Evolutionary conservation across 371 early-diverging fungal genomes (phyloP), one percentile per base, ranked within the genome.

Genomic region (Mucor racemosus): DNA sequence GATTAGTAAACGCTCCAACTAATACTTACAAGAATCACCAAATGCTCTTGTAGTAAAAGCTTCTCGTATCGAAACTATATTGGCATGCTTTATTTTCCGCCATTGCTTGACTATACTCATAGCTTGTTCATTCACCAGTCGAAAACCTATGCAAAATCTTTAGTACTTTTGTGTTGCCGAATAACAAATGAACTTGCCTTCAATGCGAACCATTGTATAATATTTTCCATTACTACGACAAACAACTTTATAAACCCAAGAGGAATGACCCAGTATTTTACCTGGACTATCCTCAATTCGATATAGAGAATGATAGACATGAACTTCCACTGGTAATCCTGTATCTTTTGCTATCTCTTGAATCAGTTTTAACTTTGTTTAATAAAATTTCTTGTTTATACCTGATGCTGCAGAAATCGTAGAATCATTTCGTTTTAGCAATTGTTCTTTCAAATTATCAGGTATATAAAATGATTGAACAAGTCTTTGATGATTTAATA

Each of bases 41-140:
- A 97, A 97, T 6, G 93, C 93, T 38, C 91, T 90, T 10, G 96
- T 96, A 0, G 96, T 95, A 70, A 97, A 96, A 7, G 93, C 97
- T 75, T 96, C 96, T 21, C 88, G 82, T 19, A 96, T 85, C 8
- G 88, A 88, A 7, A 94, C 92, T 62, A 95, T 82, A 66, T 88
- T 91, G 19, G 94, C 87, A 75, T 93, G 94, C 40, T 86, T 78
- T n/a, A 97, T 82, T 60, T 86, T 73, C 33, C 87, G 79, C 95
- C 96, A 95, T 21, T 68, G 78, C 50, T 96, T 94, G 34, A 95
- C 82, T n/a, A 87, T 84, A 31, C 82, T 76, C 83, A 97, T 91
- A 0, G 92, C 90, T 41, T 82, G 60, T 63, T 94, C 94, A 66
- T 92, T 90, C 2, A 85, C 77, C 38, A 94, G 77, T 19, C 91